phyloP scores from a whole-genome alignment of 2,329 filamentous ascomycete genomes.

The Colletotrichum endophyticum region DNA sequence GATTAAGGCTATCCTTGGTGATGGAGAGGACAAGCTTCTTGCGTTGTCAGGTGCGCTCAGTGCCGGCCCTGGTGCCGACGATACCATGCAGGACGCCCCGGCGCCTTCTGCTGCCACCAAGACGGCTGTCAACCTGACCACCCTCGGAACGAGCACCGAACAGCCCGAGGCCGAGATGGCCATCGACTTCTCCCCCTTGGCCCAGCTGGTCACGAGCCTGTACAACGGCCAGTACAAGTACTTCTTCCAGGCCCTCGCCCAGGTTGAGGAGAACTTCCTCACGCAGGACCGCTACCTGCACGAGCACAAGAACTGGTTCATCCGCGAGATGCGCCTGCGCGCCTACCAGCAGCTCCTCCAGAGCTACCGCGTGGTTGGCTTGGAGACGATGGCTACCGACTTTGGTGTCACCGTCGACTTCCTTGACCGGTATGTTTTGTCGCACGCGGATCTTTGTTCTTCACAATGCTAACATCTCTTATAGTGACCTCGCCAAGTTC shows the following conservation, averaged over 20 bases:
- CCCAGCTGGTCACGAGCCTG: slow-evolving; percentile 86
- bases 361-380: slow-evolving; percentile 95
- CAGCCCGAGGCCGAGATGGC: slow-evolving; percentile 80
- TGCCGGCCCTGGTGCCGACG: slow-evolving; percentile 80
- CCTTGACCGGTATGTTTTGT: slow-evolving; percentile 77
- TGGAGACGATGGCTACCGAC: slow-evolving; percentile 95
- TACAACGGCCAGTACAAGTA: slow-evolving; percentile 94
- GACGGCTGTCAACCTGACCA: slow-evolving; percentile 84
- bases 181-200: slow-evolving; percentile 88
- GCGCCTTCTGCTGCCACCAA: slow-evolving; percentile 54
- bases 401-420: slow-evolving; percentile 98
- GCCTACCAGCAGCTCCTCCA: slow-evolving; percentile 97
- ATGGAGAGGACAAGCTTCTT: slow-evolving; percentile 85
- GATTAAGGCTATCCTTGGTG: slow-evolving; percentile 95
- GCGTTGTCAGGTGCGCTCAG: slow-evolving; percentile 82
- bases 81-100: slow-evolving; percentile 68
- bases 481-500: slow-evolving; percentile 91
- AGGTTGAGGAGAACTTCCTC: slow-evolving; percentile 92
- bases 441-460: neutral
- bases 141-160: slow-evolving; percentile 72
- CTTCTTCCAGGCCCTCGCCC: slow-evolving; percentile 89
- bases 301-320: slow-evolving; percentile 97
- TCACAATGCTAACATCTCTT: neutral
- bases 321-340: slow-evolving; percentile 95
- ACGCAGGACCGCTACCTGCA: slow-evolving; percentile 93